phyloP scores from a whole-genome alignment of 495 filamentous ascomycete genomes.

The Melanomma pulvis-pyrius region DNA sequence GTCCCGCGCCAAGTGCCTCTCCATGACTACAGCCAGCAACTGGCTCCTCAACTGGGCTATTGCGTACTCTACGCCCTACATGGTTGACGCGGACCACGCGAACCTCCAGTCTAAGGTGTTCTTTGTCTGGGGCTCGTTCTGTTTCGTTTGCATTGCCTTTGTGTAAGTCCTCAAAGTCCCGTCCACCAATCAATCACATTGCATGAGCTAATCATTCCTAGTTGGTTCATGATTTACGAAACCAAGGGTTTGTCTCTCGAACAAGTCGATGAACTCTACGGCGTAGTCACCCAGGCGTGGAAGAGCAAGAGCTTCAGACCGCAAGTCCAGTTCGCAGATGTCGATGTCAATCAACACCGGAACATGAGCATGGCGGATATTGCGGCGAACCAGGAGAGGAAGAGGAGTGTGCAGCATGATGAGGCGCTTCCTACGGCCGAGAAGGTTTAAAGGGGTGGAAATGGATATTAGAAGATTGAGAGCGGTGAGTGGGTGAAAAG shows the following conservation, averaged over 20 bases:
- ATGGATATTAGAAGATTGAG: no score
- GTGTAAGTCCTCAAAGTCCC: conserved; percentile 31
- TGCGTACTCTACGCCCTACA: conserved; percentile 48
- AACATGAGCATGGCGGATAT: conserved; percentile 32
- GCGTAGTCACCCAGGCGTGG: conserved; percentile 42
- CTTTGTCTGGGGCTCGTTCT: conserved; percentile 47
- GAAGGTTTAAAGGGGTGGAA: conserved; percentile 18
- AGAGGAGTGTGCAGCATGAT: conserved; percentile 29
- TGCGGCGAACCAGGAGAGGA: conserved; percentile 33
- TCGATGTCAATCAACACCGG: conserved; percentile 19
- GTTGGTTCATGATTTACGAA: conserved; percentile 47
- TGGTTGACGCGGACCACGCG: conserved; percentile 45
- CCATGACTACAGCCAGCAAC: conserved; percentile 47
- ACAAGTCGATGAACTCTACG: conserved; percentile 50
- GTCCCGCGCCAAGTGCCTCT: conserved; percentile 46
- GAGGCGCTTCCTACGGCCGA: conserved; percentile 8
- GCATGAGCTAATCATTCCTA: neutral
- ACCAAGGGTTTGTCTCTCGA: conserved; percentile 47
- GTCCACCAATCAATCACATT: neutral
- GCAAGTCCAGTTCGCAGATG: conserved; percentile 35
- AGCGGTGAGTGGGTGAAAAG: no score
- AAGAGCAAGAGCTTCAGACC: conserved; percentile 41
- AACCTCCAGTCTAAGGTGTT: conserved; percentile 49
- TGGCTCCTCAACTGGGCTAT: conserved; percentile 52
- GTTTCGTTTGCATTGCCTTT: conserved; percentile 46